phyloP scores from a whole-genome alignment of 257 asterid genomes.

The Gentiana straminea region DNA sequence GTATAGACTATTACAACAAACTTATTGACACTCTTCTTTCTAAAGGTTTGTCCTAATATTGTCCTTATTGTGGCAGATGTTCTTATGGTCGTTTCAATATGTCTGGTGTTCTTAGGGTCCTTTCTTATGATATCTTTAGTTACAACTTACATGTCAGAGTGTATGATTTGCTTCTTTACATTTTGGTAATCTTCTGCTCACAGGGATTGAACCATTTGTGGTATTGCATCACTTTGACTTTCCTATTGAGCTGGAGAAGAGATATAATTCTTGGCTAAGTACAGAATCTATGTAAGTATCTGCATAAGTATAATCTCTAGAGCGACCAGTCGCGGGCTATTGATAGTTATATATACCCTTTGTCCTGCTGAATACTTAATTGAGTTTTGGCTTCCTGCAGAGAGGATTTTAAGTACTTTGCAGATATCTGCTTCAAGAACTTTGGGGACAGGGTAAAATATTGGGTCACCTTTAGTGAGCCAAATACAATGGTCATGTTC shows the following conservation, averaged over 20 bases:
- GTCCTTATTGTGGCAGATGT: background rate
- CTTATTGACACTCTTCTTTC: constrained; percentile 38
- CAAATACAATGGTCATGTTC: constrained; percentile 27
- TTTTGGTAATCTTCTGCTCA: background rate
- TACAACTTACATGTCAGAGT: too few species aligned
- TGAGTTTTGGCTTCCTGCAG: constrained; percentile 17
- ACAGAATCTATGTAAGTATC: constrained; percentile 6
- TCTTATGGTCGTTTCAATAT: background rate
- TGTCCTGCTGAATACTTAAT: background rate
- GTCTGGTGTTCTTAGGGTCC: background rate
- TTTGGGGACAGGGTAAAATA: constrained; percentile 47
- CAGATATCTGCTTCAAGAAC: constrained; percentile 39
- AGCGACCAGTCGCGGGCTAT: background rate
- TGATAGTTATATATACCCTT: background rate
- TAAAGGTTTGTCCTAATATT: too few species aligned
- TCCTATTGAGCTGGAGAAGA: constrained; percentile 13
- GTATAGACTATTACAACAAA: constrained; percentile 16
- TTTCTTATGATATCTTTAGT: too few species aligned
- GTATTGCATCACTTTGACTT: constrained; percentile 11
- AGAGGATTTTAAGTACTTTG: constrained; percentile 45
- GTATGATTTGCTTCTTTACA: too few species aligned
- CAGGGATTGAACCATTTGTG: constrained; percentile 14
- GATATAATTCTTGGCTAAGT: constrained; percentile 13
- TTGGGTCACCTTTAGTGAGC: constrained; percentile 56
- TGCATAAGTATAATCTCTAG: constrained; percentile 10